These are phyloP conservation scores for Penicillium sp. DNA, from an alignment of 2,329 filamentous ascomycete genomes.

Conservation along the genomic window DNA sequence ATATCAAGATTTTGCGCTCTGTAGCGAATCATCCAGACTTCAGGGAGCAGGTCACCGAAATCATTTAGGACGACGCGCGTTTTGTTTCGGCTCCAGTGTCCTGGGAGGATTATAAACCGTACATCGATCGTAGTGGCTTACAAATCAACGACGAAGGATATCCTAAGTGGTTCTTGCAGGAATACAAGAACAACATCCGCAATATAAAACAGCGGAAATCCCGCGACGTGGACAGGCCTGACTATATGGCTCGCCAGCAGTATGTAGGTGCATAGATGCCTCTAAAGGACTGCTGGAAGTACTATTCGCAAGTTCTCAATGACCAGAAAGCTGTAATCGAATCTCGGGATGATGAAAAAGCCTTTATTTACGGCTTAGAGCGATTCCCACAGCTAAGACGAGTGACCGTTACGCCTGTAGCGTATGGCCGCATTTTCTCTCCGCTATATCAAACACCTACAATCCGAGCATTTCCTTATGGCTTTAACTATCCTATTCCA, in stretches of 20 bases:
- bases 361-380: slow-evolving; percentile 35
- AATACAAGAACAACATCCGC: slow-evolving; percentile 12
- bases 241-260: background rate
- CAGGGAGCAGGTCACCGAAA: slow-evolving; percentile 34
- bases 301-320: no score
- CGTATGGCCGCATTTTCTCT: slow-evolving; percentile 38
- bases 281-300: background rate
- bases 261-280: background rate
- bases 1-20: slow-evolving; percentile 39
- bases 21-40: slow-evolving; percentile 40
- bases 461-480: slow-evolving; percentile 41
- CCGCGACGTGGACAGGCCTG: slow-evolving; percentile 8
- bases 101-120: background rate
- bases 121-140: slow-evolving; percentile 1
- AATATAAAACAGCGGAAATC: slow-evolving; percentile 8
- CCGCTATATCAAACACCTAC: slow-evolving; percentile 47
- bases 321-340: slow-evolving; percentile 21
- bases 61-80: slow-evolving; percentile 37
- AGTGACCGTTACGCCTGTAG: slow-evolving; percentile 43
- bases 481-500: slow-evolving; percentile 44
- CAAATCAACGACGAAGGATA: slow-evolving; percentile 9
- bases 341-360: slow-evolving; percentile 29
- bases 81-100: slow-evolving; percentile 5
- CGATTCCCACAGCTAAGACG: slow-evolving; percentile 39
- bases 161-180: slow-evolving; percentile 14